These are phyloP conservation scores for Leccinum sublutescens DNA, from an alignment of 768 basidiomycete species.

Conservation along the genomic window DNA sequence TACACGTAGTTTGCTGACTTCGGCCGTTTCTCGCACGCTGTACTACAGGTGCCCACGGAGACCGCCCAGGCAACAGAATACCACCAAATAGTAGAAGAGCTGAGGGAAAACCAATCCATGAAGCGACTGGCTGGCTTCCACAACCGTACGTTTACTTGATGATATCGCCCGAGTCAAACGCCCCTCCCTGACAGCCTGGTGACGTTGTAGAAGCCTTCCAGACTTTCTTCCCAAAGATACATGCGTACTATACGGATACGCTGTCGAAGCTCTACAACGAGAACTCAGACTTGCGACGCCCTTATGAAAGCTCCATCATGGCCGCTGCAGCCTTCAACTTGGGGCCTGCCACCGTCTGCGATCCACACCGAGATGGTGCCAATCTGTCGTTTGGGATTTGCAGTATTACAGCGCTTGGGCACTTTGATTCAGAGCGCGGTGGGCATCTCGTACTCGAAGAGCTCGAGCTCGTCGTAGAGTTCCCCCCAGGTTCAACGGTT, in stretches of 20 bases:
- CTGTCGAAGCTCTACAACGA: too few relatives aligned
- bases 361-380: not conserved
- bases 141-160: not conserved
- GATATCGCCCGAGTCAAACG: not conserved
- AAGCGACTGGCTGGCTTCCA: not conserved
- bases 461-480: not conserved
- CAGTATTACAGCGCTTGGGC: not conserved
- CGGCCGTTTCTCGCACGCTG: too few relatives aligned
- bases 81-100: too few relatives aligned
- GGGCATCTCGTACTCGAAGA: constrained; percentile 1
- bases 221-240: not conserved
- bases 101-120: not conserved
- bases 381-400: constrained; percentile 12
- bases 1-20: too few relatives aligned
- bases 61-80: too few relatives aligned
- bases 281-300: too few relatives aligned
- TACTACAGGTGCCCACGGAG: too few relatives aligned
- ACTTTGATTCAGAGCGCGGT: not conserved
- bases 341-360: not conserved
- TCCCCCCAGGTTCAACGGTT: not conserved
- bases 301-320: not conserved
- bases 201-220: not conserved
- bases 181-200: too few relatives aligned
- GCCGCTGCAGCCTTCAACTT: constrained; percentile 4
- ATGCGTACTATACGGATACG: not conserved